Percentiles rank a stretch among this genome's conserved stretches.
phyloP scores from a whole-genome alignment of 495 filamentous ascomycete species.

The Usnea hakonensis region DNA sequence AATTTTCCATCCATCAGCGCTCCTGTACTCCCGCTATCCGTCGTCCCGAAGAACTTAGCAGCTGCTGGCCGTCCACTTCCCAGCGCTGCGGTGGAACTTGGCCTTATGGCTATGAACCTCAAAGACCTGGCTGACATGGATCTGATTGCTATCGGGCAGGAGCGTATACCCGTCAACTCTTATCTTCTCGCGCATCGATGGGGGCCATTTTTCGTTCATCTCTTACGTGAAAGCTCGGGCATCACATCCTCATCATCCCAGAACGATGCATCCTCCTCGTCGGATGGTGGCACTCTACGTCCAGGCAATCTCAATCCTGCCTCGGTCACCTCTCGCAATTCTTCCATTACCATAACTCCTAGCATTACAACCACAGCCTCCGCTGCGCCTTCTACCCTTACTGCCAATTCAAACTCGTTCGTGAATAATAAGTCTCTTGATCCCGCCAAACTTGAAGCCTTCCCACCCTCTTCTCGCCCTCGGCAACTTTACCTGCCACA shows the following conservation, averaged over 20 bases:
- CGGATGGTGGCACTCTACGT: constrained; percentile 45
- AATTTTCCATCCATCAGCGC: constrained; percentile 74
- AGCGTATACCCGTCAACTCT: constrained; percentile 89
- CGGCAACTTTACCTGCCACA: constrained; percentile 89
- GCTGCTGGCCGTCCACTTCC: constrained; percentile 63
- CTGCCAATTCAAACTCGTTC: constrained; percentile 34
- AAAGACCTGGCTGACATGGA: constrained; percentile 96
- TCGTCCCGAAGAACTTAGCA: constrained; percentile 52
- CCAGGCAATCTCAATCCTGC: constrained; percentile 26
- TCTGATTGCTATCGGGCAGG: constrained; percentile 78
- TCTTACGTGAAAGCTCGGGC: constrained; percentile 67
- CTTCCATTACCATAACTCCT: constrained; percentile 78
- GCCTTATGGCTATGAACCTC: constrained; percentile 66
- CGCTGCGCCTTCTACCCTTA: constrained; percentile 42
- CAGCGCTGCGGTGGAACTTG: constrained; percentile 71
- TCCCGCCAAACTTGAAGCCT: constrained; percentile 41
- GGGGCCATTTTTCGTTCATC: constrained; percentile 91
- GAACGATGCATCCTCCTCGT: constrained; percentile 27
- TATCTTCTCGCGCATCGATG: constrained; percentile 77
- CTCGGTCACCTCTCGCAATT: constrained; percentile 53
- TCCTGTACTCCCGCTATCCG: constrained; percentile 49
- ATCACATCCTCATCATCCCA: constrained; percentile 22
- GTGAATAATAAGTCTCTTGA: constrained; percentile 32
- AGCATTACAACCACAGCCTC: constrained; percentile 57
- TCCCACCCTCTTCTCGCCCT: constrained; percentile 65